Base-by-base conservation (phyloP, 2,329 filamentous ascomycete genomes). In the Helminthosporium solani region DNA sequence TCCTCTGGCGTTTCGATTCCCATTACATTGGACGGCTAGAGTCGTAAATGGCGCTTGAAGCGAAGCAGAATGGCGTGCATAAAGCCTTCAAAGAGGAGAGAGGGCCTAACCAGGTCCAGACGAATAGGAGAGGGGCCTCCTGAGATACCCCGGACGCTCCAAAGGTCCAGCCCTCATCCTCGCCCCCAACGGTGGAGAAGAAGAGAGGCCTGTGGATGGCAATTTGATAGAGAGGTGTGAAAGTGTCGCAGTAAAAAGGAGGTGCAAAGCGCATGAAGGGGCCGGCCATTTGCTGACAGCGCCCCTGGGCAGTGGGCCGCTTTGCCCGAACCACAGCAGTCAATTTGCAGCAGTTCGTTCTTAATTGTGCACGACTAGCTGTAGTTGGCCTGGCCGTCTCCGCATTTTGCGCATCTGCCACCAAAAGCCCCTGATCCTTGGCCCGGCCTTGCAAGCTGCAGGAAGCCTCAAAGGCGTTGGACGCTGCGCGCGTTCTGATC, bases 331-430 rank as follows among this genome's bases (percentile, higher is more conserved):
- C 56, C 53, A 57, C 57, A 53, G 56, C 58, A 60, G 57, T 36
- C 63, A 67, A 68, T 64, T 68, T 68, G 61, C 57, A 68, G 60
- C 55, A 62, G 64, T 70, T 68, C 66, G 64, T 53, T 63, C 60
- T 63, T 53, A 66, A 65, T 64, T 57, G 64, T 61, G 55, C 58
- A 67, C 57, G 59, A 50, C 66, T 69, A 69, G 64, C 62, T 61
- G 60, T 44, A 62, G 57, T 67, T 54, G 62, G 65, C 50, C 56
- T 68, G 63, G 66, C 57, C 60, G 61, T 70, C 67, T 68, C 67
- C 67, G 67, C 67, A 69, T 70, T 70, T 64, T 64, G 62, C 65
- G 61, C 64, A 64, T 66, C 63, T 64, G 63, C 65, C 64, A 62
- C 63, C 59, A 47, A 63, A 55, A 67, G 63, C 67, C 67, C 67